Conservation (phyloP, 345 rosid species). For the Salix koriyanagi region DNA sequence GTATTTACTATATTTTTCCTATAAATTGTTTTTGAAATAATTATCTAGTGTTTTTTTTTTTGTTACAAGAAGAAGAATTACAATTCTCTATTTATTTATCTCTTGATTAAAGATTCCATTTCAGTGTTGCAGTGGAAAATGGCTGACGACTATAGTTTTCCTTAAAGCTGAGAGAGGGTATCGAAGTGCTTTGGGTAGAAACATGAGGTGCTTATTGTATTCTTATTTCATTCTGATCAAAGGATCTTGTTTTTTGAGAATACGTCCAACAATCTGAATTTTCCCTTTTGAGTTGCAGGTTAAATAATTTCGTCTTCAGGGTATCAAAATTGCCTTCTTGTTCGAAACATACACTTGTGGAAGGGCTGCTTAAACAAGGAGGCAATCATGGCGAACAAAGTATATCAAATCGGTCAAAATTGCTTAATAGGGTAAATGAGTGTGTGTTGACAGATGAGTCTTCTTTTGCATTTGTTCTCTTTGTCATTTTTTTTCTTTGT, state of each 20-base stretch:
- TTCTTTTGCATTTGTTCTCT: neutral
- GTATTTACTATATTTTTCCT: neutral
- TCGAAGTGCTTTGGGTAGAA: constrained; percentile 36
- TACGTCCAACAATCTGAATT: neutral
- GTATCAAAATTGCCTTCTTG: constrained; percentile 39
- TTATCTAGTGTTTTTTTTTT: neutral
- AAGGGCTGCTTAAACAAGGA: constrained; percentile 37
- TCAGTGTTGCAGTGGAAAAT: constrained; percentile 44
- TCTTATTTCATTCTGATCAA: neutral
- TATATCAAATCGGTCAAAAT: constrained; percentile 40
- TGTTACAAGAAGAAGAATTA: neutral
- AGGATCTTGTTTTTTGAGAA: neutral
- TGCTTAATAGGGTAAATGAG: constrained; percentile 43
- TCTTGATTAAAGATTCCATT: neutral
- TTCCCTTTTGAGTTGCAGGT: constrained; percentile 33
- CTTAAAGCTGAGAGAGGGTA: constrained; percentile 39
- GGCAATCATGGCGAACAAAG: constrained; percentile 28
- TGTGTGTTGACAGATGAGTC: neutral
- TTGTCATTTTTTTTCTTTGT: neutral
- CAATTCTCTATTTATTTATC: neutral
- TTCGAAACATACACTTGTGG: constrained; percentile 45
- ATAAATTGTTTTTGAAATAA: neutral
- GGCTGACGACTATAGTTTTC: constrained; percentile 34
- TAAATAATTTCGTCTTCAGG: constrained; percentile 33
- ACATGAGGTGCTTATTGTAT: constrained; percentile 31